phyloP scores from a whole-genome alignment of 2,329 filamentous ascomycete genomes.

The Ceratocystis albifundus region DNA sequence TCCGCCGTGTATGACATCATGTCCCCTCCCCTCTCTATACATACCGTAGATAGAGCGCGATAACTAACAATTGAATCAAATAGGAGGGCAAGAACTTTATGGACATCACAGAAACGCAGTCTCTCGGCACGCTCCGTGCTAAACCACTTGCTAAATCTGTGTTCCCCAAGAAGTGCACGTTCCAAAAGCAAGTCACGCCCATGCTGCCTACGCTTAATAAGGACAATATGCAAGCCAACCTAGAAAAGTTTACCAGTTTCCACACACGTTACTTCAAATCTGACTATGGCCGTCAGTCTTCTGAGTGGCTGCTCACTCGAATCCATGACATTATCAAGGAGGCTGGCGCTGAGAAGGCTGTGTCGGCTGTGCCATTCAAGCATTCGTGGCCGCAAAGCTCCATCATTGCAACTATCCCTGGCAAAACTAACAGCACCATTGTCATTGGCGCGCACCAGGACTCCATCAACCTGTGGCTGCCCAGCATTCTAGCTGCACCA shows the following conservation, averaged over 20 bases:
- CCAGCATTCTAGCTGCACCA: constrained; percentile 69
- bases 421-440: constrained; percentile 68
- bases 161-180: constrained; percentile 55
- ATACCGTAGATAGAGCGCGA: too few relatives aligned
- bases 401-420: constrained; percentile 84
- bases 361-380: constrained; percentile 59
- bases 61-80: too few relatives aligned
- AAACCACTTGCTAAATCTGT: constrained; percentile 33
- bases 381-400: constrained; percentile 85
- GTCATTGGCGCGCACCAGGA: constrained; percentile 90
- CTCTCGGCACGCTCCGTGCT: constrained; percentile 36
- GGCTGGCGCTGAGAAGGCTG: constrained; percentile 56
- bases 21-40: background rate
- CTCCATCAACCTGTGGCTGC: constrained; percentile 85
- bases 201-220: constrained; percentile 61
- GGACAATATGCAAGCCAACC: constrained; percentile 61
- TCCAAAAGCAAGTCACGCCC: constrained; percentile 54
- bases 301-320: constrained; percentile 70
- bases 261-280: constrained; percentile 76
- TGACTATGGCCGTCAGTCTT: constrained; percentile 67
- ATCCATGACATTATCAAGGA: constrained; percentile 60
- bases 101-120: constrained; percentile 71
- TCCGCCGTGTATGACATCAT: constrained; percentile 57
- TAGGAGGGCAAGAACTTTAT: constrained; percentile 82
- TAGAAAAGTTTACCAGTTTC: constrained; percentile 68